Evolutionary conservation across 2,329 filamentous ascomycete species (phyloP), one percentile per base, ranked within the genome.

Genomic region (Colletotrichum cuscutae): DNA sequence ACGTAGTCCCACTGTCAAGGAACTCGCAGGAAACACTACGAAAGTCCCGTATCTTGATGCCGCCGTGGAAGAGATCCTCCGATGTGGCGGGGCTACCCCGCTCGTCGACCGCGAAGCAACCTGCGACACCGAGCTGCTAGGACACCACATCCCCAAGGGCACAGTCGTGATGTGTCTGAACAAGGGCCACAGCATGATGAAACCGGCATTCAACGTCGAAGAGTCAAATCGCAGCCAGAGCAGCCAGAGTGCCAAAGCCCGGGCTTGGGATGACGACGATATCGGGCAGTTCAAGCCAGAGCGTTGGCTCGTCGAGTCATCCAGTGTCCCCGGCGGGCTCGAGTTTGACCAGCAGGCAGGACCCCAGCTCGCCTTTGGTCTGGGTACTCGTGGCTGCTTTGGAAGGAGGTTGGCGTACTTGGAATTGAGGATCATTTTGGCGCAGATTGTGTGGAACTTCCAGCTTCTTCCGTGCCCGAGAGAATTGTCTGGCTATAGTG

Each of bases 371-470:
- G 76, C 80, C 0, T 86, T 85, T 74, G 81, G 82, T 0, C 57
- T 78, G 6, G 84, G 84, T 0, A 78, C 80, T 3, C 75, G 84
- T 2, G 80, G 80, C 1, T 86, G 84, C 65, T 85, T 80, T 60
- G 84, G 84, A 0, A 79, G 78, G 66, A 80, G 76, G 74, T 71
- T 85, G 71, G 84, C 81, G 1, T 78, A 82, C 42, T 53, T 83
- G 49, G 77, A 83, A 73, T 42, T 85, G 73, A 77, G 78, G 42
- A 80, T 82, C n/a, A 72, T 81, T 57, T 76, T 82, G 46, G 81
- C 79, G 26, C 70, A 84, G 65, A 74, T 84, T 49, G 76, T 82
- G 12, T 85, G 83, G 84, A 79, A 81, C 59, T 84, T 85, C 74
- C 77, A 82, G 68, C 65, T 82, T 63, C 53, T 74, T n/a, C 80